These are phyloP conservation scores for Metschnikowia arizonensis DNA, from an alignment of 805 yeast genomes.

Conservation along the genomic window DNA sequence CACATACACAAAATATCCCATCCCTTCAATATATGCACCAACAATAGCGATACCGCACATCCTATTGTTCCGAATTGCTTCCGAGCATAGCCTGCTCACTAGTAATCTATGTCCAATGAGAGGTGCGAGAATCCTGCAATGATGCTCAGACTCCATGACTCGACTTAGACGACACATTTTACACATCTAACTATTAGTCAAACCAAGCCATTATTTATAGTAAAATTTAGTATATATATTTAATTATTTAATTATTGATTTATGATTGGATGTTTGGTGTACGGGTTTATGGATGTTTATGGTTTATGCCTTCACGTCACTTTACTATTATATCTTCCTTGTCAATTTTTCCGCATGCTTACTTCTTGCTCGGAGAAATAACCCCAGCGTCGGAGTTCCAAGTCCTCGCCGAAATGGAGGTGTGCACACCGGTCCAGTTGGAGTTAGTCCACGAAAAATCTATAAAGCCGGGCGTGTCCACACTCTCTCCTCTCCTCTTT, in stretches of 20 bases:
- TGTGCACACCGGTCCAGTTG: background rate
- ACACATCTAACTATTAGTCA: too few relatives aligned
- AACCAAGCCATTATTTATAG: too few relatives aligned
- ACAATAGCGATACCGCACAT: background rate
- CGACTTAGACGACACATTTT: background rate
- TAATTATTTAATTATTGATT: too few relatives aligned
- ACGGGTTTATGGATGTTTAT: too few relatives aligned
- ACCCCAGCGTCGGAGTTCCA: constrained; percentile 7
- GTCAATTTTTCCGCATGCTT: constrained; percentile 3
- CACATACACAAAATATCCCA: too few relatives aligned
- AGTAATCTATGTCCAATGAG: constrained; percentile 4
- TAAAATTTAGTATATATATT: too few relatives aligned
- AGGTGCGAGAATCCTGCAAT: background rate
- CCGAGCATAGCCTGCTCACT: background rate
- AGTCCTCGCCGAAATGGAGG: constrained; percentile 5
- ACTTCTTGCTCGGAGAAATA: constrained; percentile 6
- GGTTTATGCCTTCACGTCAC: background rate
- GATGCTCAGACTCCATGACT: constrained; percentile 3
- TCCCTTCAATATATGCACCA: too few relatives aligned
- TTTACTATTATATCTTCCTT: background rate
- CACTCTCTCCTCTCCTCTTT: background rate
- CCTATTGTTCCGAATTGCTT: background rate
- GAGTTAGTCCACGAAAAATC: background rate
- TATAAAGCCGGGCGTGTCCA: background rate
- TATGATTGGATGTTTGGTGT: too few relatives aligned